These are phyloP conservation scores for Cystobasidium pallidum DNA, from an alignment of 1,284 basidiomycete genomes.

Conservation along the genomic window DNA sequence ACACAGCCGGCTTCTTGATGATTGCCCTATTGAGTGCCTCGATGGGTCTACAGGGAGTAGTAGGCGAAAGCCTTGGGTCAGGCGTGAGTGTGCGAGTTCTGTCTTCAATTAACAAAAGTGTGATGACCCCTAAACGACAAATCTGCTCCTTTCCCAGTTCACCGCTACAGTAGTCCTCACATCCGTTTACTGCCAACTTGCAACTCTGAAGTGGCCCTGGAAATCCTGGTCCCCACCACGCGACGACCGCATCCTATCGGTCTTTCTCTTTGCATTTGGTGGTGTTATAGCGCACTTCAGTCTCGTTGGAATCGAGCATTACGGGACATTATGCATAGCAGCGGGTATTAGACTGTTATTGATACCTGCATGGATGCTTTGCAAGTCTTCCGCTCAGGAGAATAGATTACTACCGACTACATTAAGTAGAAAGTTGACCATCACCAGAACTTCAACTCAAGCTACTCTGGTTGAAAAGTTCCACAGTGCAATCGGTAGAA, in stretches of 20 bases:
- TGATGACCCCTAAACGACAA: no score
- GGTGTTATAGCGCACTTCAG: slow-evolving; percentile 21
- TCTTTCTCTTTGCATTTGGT: slow-evolving; percentile 28
- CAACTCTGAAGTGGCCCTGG: slow-evolving; percentile 22
- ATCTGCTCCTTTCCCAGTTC: slow-evolving; percentile 18
- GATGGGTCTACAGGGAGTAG: slow-evolving; percentile 41
- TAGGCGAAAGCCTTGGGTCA: slow-evolving; percentile 32
- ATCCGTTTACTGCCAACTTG: slow-evolving; percentile 35
- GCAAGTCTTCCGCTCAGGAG: slow-evolving; percentile 24
- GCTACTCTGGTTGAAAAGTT: slow-evolving; percentile 19
- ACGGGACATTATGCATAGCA: slow-evolving; percentile 33
- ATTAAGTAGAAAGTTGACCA: not conserved
- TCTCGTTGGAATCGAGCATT: slow-evolving; percentile 21
- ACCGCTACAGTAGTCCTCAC: slow-evolving; percentile 42
- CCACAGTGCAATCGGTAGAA: not conserved
- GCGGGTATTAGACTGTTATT: slow-evolving; percentile 24
- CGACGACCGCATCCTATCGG: slow-evolving; percentile 27
- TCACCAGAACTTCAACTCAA: slow-evolving; percentile 6
- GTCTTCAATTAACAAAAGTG: no score
- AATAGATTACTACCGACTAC: slow-evolving; percentile 24
- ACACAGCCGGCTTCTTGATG: slow-evolving; percentile 25
- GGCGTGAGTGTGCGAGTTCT: slow-evolving; percentile 19
- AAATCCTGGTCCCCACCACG: slow-evolving; percentile 25
- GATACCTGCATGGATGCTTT: slow-evolving; percentile 27
- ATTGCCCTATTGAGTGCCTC: slow-evolving; percentile 36